Percentiles rank a stretch among this genome's conserved stretches.
Evolutionary conservation across 2,329 filamentous ascomycete species (phyloP).

Genomic region (Epichloe sibirici): DNA sequence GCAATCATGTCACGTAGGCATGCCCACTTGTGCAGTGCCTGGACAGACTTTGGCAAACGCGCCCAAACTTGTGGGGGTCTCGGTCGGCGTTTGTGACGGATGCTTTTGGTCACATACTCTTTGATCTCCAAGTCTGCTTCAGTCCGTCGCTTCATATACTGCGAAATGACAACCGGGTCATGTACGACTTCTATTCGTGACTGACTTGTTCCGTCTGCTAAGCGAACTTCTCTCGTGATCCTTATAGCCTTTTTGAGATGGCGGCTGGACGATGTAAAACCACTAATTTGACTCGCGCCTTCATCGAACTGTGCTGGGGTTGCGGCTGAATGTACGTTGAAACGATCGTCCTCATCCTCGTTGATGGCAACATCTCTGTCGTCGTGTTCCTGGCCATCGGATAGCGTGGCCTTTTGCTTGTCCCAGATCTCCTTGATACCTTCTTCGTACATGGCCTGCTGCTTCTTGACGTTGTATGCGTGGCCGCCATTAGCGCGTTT

Average conservation of each 20-base stretch:
- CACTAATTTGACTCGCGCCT: slow-evolving; percentile 65
- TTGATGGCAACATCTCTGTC: slow-evolving; percentile 47
- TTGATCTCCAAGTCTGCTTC: slow-evolving; percentile 59
- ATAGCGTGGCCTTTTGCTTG: slow-evolving; percentile 67
- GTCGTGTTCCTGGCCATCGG: slow-evolving; percentile 56
- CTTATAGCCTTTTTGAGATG: slow-evolving; percentile 53
- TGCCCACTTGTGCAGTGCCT: slow-evolving; percentile 12
- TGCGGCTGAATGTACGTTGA: slow-evolving; percentile 59
- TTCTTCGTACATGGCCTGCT: slow-evolving; percentile 83
- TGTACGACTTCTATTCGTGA: slow-evolving; percentile 57
- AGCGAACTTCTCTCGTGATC: slow-evolving; percentile 54
- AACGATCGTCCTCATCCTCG: slow-evolving; percentile 52
- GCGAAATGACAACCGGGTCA: slow-evolving; percentile 76
- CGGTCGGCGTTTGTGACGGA: slow-evolving; percentile 3
- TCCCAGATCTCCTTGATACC: slow-evolving; percentile 90
- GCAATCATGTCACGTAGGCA: slow-evolving; percentile 8
- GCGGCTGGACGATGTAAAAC: slow-evolving; percentile 52
- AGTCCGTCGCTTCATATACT: slow-evolving; percentile 71
- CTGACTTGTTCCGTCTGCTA: slow-evolving; percentile 38
- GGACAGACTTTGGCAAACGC: slow-evolving; percentile 9
- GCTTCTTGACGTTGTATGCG: slow-evolving; percentile 92
- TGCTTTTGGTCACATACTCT: slow-evolving; percentile 42
- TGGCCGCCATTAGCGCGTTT: slow-evolving; percentile 85
- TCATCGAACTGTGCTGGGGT: slow-evolving; percentile 63
- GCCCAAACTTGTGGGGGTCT: slow-evolving; percentile 9